Conservation (phyloP, 129 eudicot genomes). For the Kitagawia praeruptora region DNA sequence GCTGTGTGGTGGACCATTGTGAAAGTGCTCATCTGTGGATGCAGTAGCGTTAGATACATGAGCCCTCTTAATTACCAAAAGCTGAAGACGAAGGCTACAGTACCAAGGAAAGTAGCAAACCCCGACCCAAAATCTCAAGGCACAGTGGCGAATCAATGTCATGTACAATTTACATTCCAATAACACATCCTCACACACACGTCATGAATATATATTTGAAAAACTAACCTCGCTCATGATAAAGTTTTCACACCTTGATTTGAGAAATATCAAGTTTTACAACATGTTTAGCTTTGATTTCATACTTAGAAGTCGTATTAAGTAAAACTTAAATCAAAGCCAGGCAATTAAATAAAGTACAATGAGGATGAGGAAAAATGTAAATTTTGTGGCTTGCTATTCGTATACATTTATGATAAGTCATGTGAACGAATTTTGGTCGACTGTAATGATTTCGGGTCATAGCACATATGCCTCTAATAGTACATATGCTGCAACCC, state of each 20-base stretch:
- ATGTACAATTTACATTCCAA: not conserved
- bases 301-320: not conserved
- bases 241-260: not conserved
- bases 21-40: constrained; percentile 91
- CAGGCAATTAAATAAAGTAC: not conserved
- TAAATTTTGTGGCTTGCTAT: not conserved
- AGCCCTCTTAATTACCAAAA: not conserved
- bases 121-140: too few relatives aligned
- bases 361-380: not conserved
- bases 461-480: not conserved
- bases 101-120: not conserved
- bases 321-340: not conserved
- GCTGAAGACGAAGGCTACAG: not conserved
- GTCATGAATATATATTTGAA: not conserved
- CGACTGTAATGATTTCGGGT: not conserved
- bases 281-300: not conserved
- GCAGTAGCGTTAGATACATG: not conserved
- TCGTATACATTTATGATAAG: not conserved
- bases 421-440: not conserved
- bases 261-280: not conserved
- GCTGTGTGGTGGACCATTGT: constrained; percentile 98
- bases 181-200: not conserved
- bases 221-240: not conserved
- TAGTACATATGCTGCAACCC: not conserved
- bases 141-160: too few relatives aligned